Conservation (phyloP, 345 rosid species). For the Cardamine occulta region DNA sequence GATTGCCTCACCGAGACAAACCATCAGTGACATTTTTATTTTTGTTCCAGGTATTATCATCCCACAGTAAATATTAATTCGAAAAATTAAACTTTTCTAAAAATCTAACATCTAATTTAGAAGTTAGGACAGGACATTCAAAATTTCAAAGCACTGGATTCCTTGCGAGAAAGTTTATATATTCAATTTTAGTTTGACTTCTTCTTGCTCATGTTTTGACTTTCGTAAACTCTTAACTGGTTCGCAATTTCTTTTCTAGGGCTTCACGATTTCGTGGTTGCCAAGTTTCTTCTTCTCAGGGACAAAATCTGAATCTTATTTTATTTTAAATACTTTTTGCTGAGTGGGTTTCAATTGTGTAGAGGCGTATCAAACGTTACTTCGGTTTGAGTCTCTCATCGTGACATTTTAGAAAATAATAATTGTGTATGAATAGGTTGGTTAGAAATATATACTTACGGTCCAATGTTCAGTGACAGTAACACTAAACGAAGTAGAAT, state of each 20-base stretch:
- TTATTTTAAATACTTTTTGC: neutral
- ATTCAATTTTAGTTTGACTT: neutral
- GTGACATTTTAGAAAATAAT: neutral
- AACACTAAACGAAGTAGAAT: neutral
- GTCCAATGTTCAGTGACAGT: slow-evolving; percentile 9
- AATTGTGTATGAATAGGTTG: neutral
- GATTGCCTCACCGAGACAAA: too few relatives aligned
- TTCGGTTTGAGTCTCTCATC: neutral
- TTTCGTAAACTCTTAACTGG: neutral
- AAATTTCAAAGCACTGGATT: neutral
- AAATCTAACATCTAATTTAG: too few relatives aligned
- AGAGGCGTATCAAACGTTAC: neutral
- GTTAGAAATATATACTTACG: neutral
- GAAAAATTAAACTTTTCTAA: too few relatives aligned
- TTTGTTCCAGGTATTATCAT: too few relatives aligned
- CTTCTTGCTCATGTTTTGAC: neutral
- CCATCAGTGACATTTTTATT: too few relatives aligned
- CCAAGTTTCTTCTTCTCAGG: neutral
- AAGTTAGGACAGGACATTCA: neutral
- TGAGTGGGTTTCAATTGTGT: neutral
- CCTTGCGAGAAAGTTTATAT: neutral
- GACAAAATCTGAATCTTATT: neutral
- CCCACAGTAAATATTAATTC: too few relatives aligned
- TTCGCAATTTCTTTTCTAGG: neutral
- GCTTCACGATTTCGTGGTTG: neutral